A percentile compares a stretch with the other conserved stretches of the same genome.
Evolutionary conservation across 495 filamentous ascomycete species (phyloP).

Genomic region (Xylaria grammica): DNA sequence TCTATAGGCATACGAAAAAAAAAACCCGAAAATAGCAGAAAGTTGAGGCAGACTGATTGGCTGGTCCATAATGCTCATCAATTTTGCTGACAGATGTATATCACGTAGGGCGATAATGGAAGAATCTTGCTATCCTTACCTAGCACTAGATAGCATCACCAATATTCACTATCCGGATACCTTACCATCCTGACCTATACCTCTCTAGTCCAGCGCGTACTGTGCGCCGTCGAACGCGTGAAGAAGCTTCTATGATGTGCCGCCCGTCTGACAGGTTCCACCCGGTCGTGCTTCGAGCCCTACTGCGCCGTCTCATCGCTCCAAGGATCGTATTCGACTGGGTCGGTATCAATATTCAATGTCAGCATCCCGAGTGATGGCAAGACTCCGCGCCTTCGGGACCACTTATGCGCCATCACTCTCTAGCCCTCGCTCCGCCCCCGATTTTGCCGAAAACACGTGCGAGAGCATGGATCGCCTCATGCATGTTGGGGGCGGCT

Average conservation of each 20-base stretch:
- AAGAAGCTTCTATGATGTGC: constrained; percentile 6
- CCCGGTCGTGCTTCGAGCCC: background rate
- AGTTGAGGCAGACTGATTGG: background rate
- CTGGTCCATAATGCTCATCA: constrained; percentile 12
- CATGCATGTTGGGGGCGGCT: constrained; percentile 11
- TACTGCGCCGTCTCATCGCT: constrained; percentile 13
- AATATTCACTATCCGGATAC: background rate
- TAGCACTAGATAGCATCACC: background rate
- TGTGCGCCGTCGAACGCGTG: background rate
- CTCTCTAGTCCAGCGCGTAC: background rate
- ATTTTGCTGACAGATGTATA: constrained; percentile 16
- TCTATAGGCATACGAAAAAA: background rate
- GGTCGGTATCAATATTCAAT: background rate
- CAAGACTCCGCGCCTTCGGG: constrained; percentile 15
- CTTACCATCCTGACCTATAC: background rate
- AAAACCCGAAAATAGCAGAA: background rate
- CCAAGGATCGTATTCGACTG: background rate
- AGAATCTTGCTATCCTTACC: background rate
- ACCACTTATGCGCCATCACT: background rate
- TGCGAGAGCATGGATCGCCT: constrained; percentile 5
- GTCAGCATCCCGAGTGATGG: constrained; percentile 1
- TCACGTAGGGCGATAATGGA: background rate
- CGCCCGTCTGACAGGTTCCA: background rate
- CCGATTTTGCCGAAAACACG: constrained; percentile 15
- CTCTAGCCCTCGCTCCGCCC: background rate